Conservation (phyloP, 495 filamentous ascomycete genomes). For the Amphirosellinia nigrospora region DNA sequence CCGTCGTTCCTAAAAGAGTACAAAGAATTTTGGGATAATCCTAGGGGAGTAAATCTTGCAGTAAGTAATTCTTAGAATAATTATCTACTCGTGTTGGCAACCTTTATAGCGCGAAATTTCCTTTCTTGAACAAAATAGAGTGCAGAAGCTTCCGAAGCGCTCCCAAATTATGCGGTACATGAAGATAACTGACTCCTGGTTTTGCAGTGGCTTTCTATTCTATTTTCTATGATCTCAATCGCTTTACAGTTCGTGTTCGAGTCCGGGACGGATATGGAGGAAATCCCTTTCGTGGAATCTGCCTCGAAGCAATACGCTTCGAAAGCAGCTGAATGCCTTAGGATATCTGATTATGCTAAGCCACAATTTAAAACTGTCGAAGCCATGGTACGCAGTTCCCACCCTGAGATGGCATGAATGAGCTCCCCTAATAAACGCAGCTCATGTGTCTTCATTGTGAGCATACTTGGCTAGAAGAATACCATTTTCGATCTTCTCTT, state of each 20-base stretch:
- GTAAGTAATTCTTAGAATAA: no score
- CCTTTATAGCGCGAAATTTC: no score
- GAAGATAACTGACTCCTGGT: no score
- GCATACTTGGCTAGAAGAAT: neutral
- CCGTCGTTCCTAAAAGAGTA: neutral
- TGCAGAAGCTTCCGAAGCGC: no score
- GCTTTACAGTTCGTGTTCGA: neutral
- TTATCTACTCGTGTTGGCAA: no score
- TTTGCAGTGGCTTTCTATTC: neutral
- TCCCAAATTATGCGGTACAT: no score
- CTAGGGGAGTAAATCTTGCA: neutral
- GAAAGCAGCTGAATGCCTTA: slow-evolving; percentile 1
- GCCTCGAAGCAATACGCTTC: neutral
- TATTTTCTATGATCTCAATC: neutral
- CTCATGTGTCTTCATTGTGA: neutral
- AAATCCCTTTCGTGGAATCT: neutral
- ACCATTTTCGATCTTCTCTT: neutral
- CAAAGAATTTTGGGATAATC: neutral
- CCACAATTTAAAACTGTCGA: neutral
- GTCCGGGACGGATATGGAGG: neutral
- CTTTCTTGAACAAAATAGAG: no score
- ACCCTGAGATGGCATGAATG: neutral
- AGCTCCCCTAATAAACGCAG: neutral
- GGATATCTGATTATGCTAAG: neutral
- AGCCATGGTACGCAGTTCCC: neutral